Percentiles rank a stretch among this genome's conserved stretches.
phyloP scores from a whole-genome alignment of 2,329 filamentous ascomycete species.

The Monosporascus sp. region DNA sequence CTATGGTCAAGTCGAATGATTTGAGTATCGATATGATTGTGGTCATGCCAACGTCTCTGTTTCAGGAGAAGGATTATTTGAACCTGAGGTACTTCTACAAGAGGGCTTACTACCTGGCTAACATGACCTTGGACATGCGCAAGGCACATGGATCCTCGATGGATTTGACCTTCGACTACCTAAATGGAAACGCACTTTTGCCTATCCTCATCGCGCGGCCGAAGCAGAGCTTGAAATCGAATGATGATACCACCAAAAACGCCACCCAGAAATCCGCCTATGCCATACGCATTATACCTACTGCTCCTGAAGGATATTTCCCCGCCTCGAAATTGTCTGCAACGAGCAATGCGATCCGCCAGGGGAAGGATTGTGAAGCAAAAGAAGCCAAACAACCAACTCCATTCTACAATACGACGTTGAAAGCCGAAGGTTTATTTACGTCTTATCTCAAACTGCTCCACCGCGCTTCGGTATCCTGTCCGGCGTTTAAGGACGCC shows the following conservation, averaged over 20 bases:
- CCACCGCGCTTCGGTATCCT: conserved; percentile 62
- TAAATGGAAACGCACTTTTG: conserved; percentile 70
- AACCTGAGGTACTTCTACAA: conserved; percentile 95
- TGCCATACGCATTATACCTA: conserved; percentile 71
- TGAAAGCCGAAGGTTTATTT: conserved; percentile 72
- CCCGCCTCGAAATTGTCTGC: conserved; percentile 65
- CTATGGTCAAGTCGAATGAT: conserved; percentile 59
- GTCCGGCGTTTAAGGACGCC: conserved; percentile 71
- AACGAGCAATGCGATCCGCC: conserved; percentile 63
- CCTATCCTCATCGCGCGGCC: conserved; percentile 55
- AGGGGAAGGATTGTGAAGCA: conserved; percentile 37
- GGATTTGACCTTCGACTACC: conserved; percentile 56
- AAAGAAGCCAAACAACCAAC: conserved; percentile 49
- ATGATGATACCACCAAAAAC: conserved; percentile 12
- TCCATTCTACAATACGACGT: conserved; percentile 81
- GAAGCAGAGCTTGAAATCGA: conserved; percentile 21
- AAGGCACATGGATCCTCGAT: conserved; percentile 48
- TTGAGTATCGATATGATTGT: conserved; percentile 76
- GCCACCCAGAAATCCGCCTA: conserved; percentile 34
- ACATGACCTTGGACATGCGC: conserved; percentile 66
- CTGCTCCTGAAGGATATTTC: conserved; percentile 65
- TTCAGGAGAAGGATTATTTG: conserved; percentile 92
- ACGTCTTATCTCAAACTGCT: conserved; percentile 71
- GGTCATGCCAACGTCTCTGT: conserved; percentile 72
- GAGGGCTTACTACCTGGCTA: conserved; percentile 83